Base-by-base conservation (phyloP, 768 basidiomycete species). In the Suillus decipiens region DNA sequence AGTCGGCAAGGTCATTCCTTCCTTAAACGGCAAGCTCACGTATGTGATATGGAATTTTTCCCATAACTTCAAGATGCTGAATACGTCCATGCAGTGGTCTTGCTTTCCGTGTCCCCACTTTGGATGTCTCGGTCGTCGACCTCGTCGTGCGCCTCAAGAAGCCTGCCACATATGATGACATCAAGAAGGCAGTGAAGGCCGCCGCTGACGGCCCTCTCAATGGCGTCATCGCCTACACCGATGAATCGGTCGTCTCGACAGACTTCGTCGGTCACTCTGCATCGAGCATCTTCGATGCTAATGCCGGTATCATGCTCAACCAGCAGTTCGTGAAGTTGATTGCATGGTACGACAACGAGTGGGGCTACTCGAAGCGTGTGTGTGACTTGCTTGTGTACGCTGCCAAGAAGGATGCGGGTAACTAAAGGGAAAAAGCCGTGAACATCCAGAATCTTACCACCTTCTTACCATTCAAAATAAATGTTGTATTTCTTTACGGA, bases 121-220 rank as follows among this genome's bases (percentile, higher is more conserved):
- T 91, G 72, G 92, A 99, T 72, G 96, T 99, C 70, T 99, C 96
- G 70, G 96, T 98, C 70, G 96, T 98, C 75, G 96, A 99, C 81
- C 89, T 99, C 68, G 94, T 96, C 68, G 93, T 89, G 70, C 93
- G 96, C 72, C 82, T 92, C 70, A 90, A 93, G 81, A 97, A 93
- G 83, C 69, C 78, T 61, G 89, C 95, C 7, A 75, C 85, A 31
- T 99, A 98, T 81, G 92, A 95, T 3, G 82, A 92, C 64, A 97
- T 99, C 89, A 97, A 96, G 86, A 75, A 76, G 3, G 86, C 86
- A 68, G 68, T 99, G 75, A 92, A 92, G 84, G 83, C 80, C 62
- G 96, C 96, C 54, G 79, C 95, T 51, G 81, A 87, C 67, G 86
- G 86, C 61, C 77, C 80, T 39, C 81, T 88, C 77, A 86, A 87